These are phyloP conservation scores for Iberis amara DNA, from an alignment of 441 rosid genomes.

Conservation along the genomic window DNA sequence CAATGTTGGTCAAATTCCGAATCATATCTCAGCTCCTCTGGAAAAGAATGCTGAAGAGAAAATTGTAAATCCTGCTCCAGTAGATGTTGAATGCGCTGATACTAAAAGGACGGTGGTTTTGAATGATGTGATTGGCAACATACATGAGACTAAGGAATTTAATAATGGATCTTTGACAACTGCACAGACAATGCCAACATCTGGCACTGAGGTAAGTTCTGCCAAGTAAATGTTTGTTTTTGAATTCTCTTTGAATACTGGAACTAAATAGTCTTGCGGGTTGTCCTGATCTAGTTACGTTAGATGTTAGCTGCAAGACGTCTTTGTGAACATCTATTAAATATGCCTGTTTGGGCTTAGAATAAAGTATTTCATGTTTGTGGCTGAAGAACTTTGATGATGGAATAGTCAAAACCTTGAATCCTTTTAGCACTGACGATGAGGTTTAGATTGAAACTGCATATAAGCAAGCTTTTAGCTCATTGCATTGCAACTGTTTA, in stretches of 20 bases:
- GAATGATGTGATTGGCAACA: constrained; percentile 16
- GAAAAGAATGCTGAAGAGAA: constrained; percentile 24
- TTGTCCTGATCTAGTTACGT: constrained; percentile 13
- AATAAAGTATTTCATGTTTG: constrained; percentile 11
- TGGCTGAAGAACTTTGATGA: not conserved
- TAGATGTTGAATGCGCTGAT: constrained; percentile 15
- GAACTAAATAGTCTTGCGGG: constrained; percentile 11
- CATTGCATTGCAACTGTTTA: not conserved
- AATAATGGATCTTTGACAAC: constrained; percentile 27
- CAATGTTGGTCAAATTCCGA: constrained; percentile 25
- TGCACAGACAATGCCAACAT: constrained; percentile 27
- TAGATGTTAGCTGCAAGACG: not conserved
- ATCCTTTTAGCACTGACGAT: not conserved
- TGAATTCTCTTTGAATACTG: not conserved
- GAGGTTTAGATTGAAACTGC: constrained; percentile 7
- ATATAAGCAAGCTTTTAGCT: constrained; percentile 4
- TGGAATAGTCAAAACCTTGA: not conserved
- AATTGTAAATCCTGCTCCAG: constrained; percentile 25
- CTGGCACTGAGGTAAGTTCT: constrained; percentile 26
- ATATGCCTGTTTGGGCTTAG: not conserved
- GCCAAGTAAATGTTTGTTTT: not conserved
- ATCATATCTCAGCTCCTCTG: constrained; percentile 30
- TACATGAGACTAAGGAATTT: constrained; percentile 26
- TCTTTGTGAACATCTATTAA: not conserved
- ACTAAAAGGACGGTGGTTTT: constrained; percentile 15